phyloP scores from a whole-genome alignment of 306 rosid genomes.

The Prinsepia uniflora region DNA sequence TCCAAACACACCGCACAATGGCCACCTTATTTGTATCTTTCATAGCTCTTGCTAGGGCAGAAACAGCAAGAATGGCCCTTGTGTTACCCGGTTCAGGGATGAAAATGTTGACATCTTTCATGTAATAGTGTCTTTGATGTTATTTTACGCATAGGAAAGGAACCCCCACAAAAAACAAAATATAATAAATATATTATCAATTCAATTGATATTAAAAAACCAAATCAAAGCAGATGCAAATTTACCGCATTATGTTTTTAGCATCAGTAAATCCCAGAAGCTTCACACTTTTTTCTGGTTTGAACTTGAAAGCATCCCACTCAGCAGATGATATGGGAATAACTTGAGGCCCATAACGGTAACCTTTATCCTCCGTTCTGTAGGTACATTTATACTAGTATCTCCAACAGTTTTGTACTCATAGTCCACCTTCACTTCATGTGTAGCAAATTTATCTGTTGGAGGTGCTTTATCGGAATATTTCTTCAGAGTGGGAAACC shows the following conservation, averaged over 20 bases:
- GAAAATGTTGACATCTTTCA: conserved; percentile 80
- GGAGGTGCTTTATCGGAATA: conserved; percentile 86
- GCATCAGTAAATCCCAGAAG: conserved; percentile 85
- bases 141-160: conserved; percentile 18
- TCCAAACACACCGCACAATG: conserved; percentile 84
- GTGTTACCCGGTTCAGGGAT: conserved; percentile 68
- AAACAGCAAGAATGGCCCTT: conserved; percentile 60
- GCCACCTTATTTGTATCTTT: conserved; percentile 81
- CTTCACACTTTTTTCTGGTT: conserved; percentile 89
- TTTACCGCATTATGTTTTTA: conserved; percentile 59
- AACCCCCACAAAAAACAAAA: conserved; percentile 16
- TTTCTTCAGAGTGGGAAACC: conserved; percentile 79
- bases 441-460: conserved; percentile 71
- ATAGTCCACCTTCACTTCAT: conserved; percentile 75
- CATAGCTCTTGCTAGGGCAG: conserved; percentile 92
- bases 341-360: conserved; percentile 90
- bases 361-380: conserved; percentile 87
- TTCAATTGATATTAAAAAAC: conserved; percentile 11
- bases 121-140: conserved; percentile 58
- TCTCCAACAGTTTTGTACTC: conserved; percentile 68
- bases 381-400: conserved; percentile 58
- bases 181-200: conserved; percentile 12
- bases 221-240: conserved; percentile 14
- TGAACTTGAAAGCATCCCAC: conserved; percentile 86
- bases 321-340: conserved; percentile 78